A percentile compares a stretch with the other conserved stretches of the same genome.
Evolutionary conservation across 2,329 filamentous ascomycete species (phyloP).

Genomic region (Balansia obtecta): DNA sequence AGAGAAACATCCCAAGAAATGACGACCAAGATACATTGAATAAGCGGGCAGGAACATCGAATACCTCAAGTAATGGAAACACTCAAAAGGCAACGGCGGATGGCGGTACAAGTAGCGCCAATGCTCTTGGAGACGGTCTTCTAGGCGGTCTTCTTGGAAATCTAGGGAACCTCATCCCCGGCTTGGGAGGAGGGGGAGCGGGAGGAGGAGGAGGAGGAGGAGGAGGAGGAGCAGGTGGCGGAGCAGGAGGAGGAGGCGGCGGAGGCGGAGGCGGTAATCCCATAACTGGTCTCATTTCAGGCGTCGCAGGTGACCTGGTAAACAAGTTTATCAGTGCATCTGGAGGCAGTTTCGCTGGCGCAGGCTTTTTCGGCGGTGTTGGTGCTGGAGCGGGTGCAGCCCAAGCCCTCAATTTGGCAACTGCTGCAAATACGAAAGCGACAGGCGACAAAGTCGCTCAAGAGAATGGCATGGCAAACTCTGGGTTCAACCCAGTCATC

Average conservation of each 20-base stretch:
- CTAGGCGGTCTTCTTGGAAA: not conserved
- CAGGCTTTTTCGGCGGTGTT: slow-evolving; percentile 14
- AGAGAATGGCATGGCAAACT: slow-evolving; percentile 17
- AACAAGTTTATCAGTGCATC: slow-evolving; percentile 3
- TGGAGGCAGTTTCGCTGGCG: slow-evolving; percentile 6
- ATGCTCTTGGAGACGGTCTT: not conserved
- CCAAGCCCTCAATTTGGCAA: slow-evolving; percentile 13
- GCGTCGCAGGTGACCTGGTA: not conserved
- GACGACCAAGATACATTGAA: not conserved
- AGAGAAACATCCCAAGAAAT: not conserved
- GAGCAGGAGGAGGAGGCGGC: not conserved
- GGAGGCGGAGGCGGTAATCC: not conserved
- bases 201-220: not conserved
- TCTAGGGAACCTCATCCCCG: not conserved
- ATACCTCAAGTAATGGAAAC: too few species aligned
- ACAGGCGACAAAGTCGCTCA: slow-evolving; percentile 12
- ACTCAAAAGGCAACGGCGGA: not conserved
- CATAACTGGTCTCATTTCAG: slow-evolving; percentile 2
- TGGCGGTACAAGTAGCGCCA: not conserved
- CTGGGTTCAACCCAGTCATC: slow-evolving; percentile 17
- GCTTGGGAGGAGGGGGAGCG: not conserved
- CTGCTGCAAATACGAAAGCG: slow-evolving; percentile 6
- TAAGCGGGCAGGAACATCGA: not conserved
- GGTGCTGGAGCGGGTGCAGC: slow-evolving; percentile 14
- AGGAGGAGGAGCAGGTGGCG: not conserved